Evolutionary conservation across 768 basidiomycete species (phyloP), one percentile per base, ranked within the genome.

Genomic region (Leccinum imitatum): DNA sequence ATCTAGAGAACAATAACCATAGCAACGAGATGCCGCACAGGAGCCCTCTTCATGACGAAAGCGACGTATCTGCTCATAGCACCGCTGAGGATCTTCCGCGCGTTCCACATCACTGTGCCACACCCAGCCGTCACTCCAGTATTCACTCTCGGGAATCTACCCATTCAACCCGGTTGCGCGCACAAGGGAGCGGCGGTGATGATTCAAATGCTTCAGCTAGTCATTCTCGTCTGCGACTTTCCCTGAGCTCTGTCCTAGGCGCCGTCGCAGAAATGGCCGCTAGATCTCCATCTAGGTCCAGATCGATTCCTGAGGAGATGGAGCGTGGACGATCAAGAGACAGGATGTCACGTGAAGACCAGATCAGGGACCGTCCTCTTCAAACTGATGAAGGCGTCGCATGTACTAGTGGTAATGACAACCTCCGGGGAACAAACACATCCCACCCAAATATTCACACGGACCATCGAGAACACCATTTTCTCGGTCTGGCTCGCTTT

Each of bases 401-500:
- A 33, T 30, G 47, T 21, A 4, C 44, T n/a, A 33, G 30, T 19
- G 27, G 30, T 5, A 50, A 37, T n/a, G 41, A n/a, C 21, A 15
- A 25, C 14, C 41, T 23, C 6, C 3, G 19, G 8, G 47, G 17
- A 50, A 21, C 39, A 39, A 37, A 50, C 39, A 3, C 17, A 35
- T 41, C 44, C 35, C 50, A 35, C 33, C 31, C 35, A 13, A 35
- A 3, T 11, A 19, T 33, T 19, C 48, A 51, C 27, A 13, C 17
- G 23, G 66, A 63, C 21, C 64, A 64, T 41, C 52, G 63, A 50
- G 59, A 69, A 23, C 56, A 50, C 54, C 52, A 63, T 50, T 33
- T 66, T 4, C 64, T 73, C 23, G 63, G 76, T 48, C 71, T 85
- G 8, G 76, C 80, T 13, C 82, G 68, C 6, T 30, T 68, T 25